Conservation (phyloP, 108 stramenopile genomes). For the Asterionellopsis glacialis region DNA sequence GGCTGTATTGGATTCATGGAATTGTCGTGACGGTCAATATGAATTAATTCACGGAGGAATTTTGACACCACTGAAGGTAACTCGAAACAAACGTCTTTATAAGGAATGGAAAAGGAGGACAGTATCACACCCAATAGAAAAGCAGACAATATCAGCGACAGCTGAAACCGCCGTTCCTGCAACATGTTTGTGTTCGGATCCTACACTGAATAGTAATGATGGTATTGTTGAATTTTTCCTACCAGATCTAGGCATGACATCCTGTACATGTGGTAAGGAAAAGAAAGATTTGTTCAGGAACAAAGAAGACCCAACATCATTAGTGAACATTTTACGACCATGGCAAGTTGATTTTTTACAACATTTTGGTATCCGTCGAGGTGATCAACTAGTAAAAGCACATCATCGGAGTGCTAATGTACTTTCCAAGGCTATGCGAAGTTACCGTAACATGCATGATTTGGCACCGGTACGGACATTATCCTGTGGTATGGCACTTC, state of each 20-base stretch:
- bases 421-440: constrained; percentile 38
- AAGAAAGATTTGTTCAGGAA: too few relatives aligned
- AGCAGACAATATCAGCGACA: too few relatives aligned
- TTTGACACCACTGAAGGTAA: too few relatives aligned
- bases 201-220: constrained; percentile 62
- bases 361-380: constrained; percentile 35
- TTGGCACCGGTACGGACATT: constrained; percentile 43
- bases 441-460: constrained; percentile 42
- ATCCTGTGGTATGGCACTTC: constrained; percentile 60
- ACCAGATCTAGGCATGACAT: constrained; percentile 58
- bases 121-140: too few relatives aligned
- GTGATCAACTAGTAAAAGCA: constrained; percentile 49
- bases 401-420: constrained; percentile 36
- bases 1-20: too few relatives aligned
- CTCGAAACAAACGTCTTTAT: too few relatives aligned
- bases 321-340: constrained; percentile 58
- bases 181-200: constrained; percentile 30
- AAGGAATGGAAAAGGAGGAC: too few relatives aligned
- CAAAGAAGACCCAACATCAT: constrained; percentile 45
- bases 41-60: too few relatives aligned
- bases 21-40: too few relatives aligned
- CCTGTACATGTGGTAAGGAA: constrained; percentile 53
- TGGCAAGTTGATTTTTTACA: constrained; percentile 69
- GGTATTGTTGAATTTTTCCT: constrained; percentile 66
- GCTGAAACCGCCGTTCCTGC: too few relatives aligned